Conservation (phyloP, 2,329 filamentous ascomycete species). For the Pyricularia pennisetigena region DNA sequence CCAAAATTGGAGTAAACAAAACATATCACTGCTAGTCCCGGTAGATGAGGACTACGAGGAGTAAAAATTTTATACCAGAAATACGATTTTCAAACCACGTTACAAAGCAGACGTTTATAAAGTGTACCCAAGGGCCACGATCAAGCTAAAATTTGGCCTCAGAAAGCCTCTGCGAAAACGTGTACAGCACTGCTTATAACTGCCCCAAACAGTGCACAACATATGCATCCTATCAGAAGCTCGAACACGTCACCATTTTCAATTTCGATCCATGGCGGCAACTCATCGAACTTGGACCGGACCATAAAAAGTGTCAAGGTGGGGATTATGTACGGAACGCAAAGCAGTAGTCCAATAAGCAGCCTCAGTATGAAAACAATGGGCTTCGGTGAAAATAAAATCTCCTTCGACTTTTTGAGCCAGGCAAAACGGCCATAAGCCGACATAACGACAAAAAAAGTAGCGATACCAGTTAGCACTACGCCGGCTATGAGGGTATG, state of each 20-base stretch:
- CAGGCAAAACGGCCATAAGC: background rate
- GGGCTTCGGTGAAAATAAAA: background rate
- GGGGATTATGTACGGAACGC: background rate
- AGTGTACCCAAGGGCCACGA: background rate
- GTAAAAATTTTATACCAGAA: background rate
- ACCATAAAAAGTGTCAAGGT: background rate
- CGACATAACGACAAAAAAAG: background rate
- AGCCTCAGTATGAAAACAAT: background rate
- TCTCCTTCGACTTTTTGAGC: background rate
- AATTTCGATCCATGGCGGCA: background rate
- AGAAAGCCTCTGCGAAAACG: background rate
- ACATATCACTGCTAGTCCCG: background rate
- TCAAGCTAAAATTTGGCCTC: background rate
- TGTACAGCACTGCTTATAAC: background rate
- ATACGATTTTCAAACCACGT: background rate
- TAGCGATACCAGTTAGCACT: background rate
- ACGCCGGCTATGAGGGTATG: background rate
- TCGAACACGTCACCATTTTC: background rate
- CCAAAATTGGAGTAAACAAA: background rate
- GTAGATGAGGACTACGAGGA: background rate
- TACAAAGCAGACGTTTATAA: background rate
- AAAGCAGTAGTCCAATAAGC: background rate
- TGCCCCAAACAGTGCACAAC: background rate
- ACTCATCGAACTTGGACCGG: background rate
- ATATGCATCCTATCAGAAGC: background rate